These are phyloP conservation scores for Ascochyta clinopodiicola DNA, from an alignment of 2,329 filamentous ascomycete species.

Conservation along the genomic window DNA sequence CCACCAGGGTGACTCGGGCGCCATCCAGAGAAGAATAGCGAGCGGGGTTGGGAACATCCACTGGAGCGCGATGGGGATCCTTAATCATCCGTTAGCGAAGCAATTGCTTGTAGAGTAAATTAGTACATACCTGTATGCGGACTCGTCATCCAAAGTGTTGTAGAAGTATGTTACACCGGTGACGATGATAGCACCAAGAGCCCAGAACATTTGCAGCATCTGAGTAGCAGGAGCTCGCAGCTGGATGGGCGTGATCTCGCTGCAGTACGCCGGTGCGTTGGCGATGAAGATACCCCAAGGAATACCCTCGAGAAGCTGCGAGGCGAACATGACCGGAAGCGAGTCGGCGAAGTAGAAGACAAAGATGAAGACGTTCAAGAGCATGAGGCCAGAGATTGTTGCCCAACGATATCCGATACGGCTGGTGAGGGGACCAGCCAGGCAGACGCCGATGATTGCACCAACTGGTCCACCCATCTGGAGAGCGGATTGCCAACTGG, in stretches of 20 bases:
- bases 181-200: slow-evolving; percentile 67
- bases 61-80: slow-evolving; percentile 46
- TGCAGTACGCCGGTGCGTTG: slow-evolving; percentile 68
- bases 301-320: slow-evolving; percentile 66
- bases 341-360: slow-evolving; percentile 64
- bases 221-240: slow-evolving; percentile 65
- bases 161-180: slow-evolving; percentile 63
- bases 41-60: slow-evolving; percentile 56
- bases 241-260: slow-evolving; percentile 66
- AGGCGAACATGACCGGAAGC: slow-evolving; percentile 56
- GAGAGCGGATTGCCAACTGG: slow-evolving; percentile 66
- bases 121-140: slow-evolving; percentile 30
- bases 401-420: slow-evolving; percentile 66
- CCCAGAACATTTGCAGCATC: slow-evolving; percentile 72
- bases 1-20: slow-evolving; percentile 62
- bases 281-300: slow-evolving; percentile 73
- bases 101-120: background rate
- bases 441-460: slow-evolving; percentile 65
- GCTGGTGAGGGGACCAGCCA: slow-evolving; percentile 67
- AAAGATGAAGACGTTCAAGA: slow-evolving; percentile 66
- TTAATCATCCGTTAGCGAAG: slow-evolving; percentile 20
- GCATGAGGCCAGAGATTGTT: slow-evolving; percentile 62
- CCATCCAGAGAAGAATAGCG: slow-evolving; percentile 52
- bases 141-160: slow-evolving; percentile 37
- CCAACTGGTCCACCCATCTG: slow-evolving; percentile 63